Evolutionary conservation across 345 rosid species (phyloP).

Genomic region (Rhizophora mangle): DNA sequence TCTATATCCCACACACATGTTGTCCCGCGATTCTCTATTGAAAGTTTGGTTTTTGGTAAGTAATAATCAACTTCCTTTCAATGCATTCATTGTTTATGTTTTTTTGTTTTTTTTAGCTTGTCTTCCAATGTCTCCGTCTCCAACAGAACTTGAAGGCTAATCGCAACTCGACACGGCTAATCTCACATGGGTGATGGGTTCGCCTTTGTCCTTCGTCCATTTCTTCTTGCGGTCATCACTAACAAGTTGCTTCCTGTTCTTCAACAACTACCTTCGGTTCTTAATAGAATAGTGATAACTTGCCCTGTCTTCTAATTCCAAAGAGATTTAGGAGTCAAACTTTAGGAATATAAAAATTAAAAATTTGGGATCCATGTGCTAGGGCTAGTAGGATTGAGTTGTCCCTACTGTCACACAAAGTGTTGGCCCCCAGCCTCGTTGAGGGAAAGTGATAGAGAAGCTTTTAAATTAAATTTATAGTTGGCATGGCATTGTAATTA

Average conservation of each 20-base stretch:
- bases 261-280: not conserved
- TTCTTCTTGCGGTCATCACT: too few relatives aligned
- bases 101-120: conserved; percentile 12
- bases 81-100: conserved; percentile 11
- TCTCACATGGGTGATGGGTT: conserved; percentile 1
- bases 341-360: not conserved
- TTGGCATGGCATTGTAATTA: conserved; percentile 12
- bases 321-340: conserved; percentile 16
- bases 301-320: too few relatives aligned
- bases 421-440: conserved; percentile 29
- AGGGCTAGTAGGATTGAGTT: conserved; percentile 25
- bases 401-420: conserved; percentile 10
- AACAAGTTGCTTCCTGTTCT: too few relatives aligned
- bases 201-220: not conserved
- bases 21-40: conserved; percentile 33
- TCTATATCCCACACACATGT: not conserved
- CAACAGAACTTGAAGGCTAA: conserved; percentile 2
- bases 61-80: conserved; percentile 7
- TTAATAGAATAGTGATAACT: too few relatives aligned
- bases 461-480: too few relatives aligned
- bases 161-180: conserved; percentile 6
- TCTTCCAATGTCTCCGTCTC: conserved; percentile 1
- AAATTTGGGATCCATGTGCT: conserved; percentile 31
- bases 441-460: too few relatives aligned
- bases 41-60: not conserved